Evolutionary conservation across 2,329 filamentous ascomycete species (phyloP), one percentile per base, ranked within the genome.

Genomic region (Tolypocladium amazonense): DNA sequence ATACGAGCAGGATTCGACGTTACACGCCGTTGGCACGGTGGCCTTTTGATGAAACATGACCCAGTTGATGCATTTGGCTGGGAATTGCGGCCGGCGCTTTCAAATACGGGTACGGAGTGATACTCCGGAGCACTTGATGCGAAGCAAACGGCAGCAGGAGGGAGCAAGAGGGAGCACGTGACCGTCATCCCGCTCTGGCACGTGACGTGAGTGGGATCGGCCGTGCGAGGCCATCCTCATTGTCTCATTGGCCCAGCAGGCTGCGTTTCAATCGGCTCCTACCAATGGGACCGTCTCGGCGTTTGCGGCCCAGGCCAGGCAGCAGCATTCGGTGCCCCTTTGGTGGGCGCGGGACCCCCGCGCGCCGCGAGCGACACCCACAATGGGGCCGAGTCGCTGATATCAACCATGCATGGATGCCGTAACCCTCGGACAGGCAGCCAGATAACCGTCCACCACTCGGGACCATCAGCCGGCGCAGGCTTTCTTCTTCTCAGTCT

Each of bases 261-360:
- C 23, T 18, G 45, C 45, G 14, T 23, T 43, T 11, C 12, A 2
- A 11, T 43, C 35, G 11, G 20, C 38, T 12, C 45, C n/a, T 11
- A 20, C 56, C 56, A 58, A 58, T 58, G 23, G 41, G 57, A 5
- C 23, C 45, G 15, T 9, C 33, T 23, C 25, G 25, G 27, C 43
- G 45, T 25, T 18, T 50, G 45, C 43, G n/a, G 43, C n/a, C n/a
- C 11, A 33, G 23, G 58, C 57, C 58, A 64, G 62, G 62, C 62
- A 64, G 61, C 62, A 64, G 61, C 61, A 62, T 64, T 64, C 58
- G 53, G 43, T 18, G 43, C 23, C 23, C 45, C 43, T 27, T 6
- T 33, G 47, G 14, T 18, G 47, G 47, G 15, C 25, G 47, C 9
- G 47, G 3, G 7, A 15, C 8, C 50, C 50, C 50, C 50, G 20